These are phyloP conservation scores for Saccharomyces hybrid DNA, from an alignment of 1,139 yeast genomes.

Conservation along the genomic window DNA sequence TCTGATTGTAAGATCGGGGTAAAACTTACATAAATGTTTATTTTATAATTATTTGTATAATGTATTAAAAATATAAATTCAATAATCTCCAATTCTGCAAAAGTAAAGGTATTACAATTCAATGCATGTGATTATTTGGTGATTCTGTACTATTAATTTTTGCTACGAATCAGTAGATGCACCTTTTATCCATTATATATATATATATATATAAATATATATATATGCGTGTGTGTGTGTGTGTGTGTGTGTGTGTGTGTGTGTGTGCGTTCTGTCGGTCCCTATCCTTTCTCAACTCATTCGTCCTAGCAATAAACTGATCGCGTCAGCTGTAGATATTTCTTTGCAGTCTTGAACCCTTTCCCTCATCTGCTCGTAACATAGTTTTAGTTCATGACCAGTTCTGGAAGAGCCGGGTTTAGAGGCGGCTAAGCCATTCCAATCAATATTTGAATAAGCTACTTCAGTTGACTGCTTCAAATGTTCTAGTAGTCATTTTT, in stretches of 20 bases:
- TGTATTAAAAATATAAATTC: constrained; percentile 8
- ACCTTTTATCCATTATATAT: background rate
- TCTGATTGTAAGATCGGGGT: too few relatives aligned
- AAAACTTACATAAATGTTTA: too few relatives aligned
- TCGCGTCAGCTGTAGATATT: constrained; percentile 19
- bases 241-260: too few relatives aligned
- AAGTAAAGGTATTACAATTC: background rate
- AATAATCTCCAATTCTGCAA: background rate
- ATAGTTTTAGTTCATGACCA: constrained; percentile 40
- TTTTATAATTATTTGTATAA: too few relatives aligned
- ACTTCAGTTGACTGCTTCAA: constrained; percentile 42
- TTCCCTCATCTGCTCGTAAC: constrained; percentile 38
- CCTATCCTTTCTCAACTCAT: constrained; percentile 23
- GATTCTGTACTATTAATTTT: too few relatives aligned
- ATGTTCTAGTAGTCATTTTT: constrained; percentile 50
- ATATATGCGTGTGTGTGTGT: too few relatives aligned
- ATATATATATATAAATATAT: too few relatives aligned
- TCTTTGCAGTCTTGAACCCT: background rate
- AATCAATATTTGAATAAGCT: constrained; percentile 41
- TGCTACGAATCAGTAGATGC: background rate
- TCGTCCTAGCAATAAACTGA: constrained; percentile 31
- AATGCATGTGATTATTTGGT: background rate
- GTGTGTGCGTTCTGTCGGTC: background rate
- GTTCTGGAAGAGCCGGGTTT: constrained; percentile 41
- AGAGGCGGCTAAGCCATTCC: constrained; percentile 48